Evolutionary conservation across 108 stramenopile species (phyloP), one percentile per base, ranked within the genome.

Genomic region (Skeletonema menzelii): DNA sequence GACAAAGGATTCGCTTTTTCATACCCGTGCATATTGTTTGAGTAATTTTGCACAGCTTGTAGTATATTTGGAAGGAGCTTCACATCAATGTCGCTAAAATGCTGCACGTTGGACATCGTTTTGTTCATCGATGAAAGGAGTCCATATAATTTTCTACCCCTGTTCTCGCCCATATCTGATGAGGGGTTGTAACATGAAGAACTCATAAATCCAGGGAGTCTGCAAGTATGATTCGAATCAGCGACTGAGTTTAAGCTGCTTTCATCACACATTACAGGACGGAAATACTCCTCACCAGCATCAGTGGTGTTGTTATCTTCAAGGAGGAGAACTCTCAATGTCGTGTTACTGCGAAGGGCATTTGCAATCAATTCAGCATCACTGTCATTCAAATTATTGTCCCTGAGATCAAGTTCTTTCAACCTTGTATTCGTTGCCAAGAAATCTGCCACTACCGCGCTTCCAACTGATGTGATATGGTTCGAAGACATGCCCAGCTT

Each of bases 21-120:
- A 17, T 47, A 2, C 22, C 20, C 8, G n/a, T 22, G 8, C 0
- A 6, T 47, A 4, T 4, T 7, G 8, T 10, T 53, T 53, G 49
- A 20, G 24, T 53, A 53, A 2, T 10, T 53, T 53, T 53, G 49
- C 19, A 8, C 49, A 53, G 19, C 6, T 24, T 53, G 10, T 8
- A 53, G 49, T 17, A 53, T 22, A 5, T 22, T 22, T 22, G 49
- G 49, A 7, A 53, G 10, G 20, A 53, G 19, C 22, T 53, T 53
- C 10, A 53, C 49, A 53, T 53, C 49, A 53, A 53, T 53, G 49
- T 53, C 49, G 8, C n/a, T 22, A 53, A 60, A 60, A 24, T 35
- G 28, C 34, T 35, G 59, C 0, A 34, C 31, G 14, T 60, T 60
- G 17, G 59, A 31, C 59, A 34, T 35, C 2, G 37, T 13, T 20